These are phyloP conservation scores for Candida succiphila DNA, from an alignment of 805 yeast genomes.

Conservation along the genomic window DNA sequence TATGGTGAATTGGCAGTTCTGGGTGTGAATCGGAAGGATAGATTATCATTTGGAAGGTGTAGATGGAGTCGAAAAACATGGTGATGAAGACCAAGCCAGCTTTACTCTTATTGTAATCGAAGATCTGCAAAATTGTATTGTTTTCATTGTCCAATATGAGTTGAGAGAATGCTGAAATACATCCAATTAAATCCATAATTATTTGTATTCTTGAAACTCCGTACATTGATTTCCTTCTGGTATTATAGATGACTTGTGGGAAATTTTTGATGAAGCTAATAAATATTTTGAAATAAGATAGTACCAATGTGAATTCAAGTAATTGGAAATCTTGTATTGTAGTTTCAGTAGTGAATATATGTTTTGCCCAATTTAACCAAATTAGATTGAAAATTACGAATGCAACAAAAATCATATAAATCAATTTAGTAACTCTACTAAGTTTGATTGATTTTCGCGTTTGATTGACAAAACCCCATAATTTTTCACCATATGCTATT, in stretches of 20 bases:
- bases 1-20: too few relatives aligned
- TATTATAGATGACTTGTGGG: constrained; percentile 36
- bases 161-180: constrained; percentile 28
- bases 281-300: constrained; percentile 34
- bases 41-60: constrained; percentile 16
- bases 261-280: constrained; percentile 38
- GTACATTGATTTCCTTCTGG: constrained; percentile 29
- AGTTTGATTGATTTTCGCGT: constrained; percentile 7
- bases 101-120: constrained; percentile 34
- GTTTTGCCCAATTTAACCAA: constrained; percentile 5
- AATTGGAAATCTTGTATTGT: constrained; percentile 14
- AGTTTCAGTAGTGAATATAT: too few relatives aligned
- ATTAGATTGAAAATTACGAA: constrained; percentile 15
- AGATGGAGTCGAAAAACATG: constrained; percentile 18
- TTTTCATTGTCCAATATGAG: constrained; percentile 26
- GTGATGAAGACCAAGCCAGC: constrained; percentile 30
- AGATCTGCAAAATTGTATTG: constrained; percentile 9
- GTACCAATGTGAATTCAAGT: constrained; percentile 27
- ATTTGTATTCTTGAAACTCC: constrained; percentile 35
- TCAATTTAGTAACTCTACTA: constrained; percentile 10
- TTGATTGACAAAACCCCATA: constrained; percentile 24
- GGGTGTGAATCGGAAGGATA: constrained; percentile 3
- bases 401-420: constrained; percentile 6
- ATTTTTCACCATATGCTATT: constrained; percentile 21
- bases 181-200: constrained; percentile 32